A percentile compares a stretch with the other conserved stretches of the same genome.
Conservation (phyloP, 1,284 basidiomycete genomes). For the Puccinia hordei region DNA sequence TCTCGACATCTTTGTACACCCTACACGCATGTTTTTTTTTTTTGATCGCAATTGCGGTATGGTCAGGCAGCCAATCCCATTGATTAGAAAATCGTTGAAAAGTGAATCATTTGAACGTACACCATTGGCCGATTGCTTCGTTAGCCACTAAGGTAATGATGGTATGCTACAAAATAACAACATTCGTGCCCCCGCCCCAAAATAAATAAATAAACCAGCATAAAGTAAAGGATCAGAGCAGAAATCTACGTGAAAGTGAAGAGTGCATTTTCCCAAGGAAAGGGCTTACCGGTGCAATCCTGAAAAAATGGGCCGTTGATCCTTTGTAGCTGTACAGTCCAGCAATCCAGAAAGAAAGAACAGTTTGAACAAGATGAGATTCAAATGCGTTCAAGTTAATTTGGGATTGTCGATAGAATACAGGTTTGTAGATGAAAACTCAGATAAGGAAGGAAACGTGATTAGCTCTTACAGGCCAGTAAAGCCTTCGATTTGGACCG, state of each 20-base stretch:
- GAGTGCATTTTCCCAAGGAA: slow-evolving; percentile 64
- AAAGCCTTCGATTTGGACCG: slow-evolving; percentile 83
- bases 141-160: slow-evolving; percentile 57
- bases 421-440: not conserved
- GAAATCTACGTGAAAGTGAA: not conserved
- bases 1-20: not conserved
- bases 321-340: slow-evolving; percentile 55
- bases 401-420: not conserved
- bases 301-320: slow-evolving; percentile 58
- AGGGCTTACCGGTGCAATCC: slow-evolving; percentile 55
- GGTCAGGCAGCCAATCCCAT: not conserved
- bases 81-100: not conserved
- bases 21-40: not conserved
- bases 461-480: slow-evolving; percentile 64
- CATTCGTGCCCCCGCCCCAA: not conserved
- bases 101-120: not conserved
- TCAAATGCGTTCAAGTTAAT: not conserved
- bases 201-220: slow-evolving; percentile 63
- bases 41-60: not conserved
- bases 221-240: slow-evolving; percentile 58
- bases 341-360: not conserved
- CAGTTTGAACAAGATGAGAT: not conserved
- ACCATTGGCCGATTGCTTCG: slow-evolving; percentile 52
- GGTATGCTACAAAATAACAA: slow-evolving; percentile 53
- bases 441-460: slow-evolving; percentile 63